Evolutionary conservation across 176 grass and related monocot species (phyloP).

Genomic region (Hordeum marinum): DNA sequence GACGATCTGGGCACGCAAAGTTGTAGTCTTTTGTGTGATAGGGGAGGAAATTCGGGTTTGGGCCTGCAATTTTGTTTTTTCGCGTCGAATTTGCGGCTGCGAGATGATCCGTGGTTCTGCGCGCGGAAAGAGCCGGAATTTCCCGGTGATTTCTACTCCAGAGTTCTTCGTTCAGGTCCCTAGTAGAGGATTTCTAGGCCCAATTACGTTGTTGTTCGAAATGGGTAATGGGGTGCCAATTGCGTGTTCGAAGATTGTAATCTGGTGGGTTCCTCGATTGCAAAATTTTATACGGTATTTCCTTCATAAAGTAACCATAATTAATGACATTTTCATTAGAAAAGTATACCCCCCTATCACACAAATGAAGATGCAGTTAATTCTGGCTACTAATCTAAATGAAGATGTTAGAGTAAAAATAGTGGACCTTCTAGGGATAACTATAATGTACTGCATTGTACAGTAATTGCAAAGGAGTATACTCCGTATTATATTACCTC

Average conservation of each 20-base stretch:
- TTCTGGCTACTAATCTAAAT: no score
- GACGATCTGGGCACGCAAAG: conserved; percentile 17
- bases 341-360: neutral
- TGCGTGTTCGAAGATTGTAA: neutral
- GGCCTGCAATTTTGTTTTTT: neutral
- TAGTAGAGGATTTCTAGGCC: neutral
- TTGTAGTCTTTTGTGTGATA: neutral
- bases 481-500: no score
- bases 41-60: neutral
- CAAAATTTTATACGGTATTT: neutral
- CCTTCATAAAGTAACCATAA: neutral
- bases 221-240: neutral
- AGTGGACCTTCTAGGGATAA: no score
- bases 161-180: neutral
- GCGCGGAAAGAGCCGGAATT: neutral
- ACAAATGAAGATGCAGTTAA: no score
- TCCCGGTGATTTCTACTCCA: conserved; percentile 20
- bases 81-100: neutral
- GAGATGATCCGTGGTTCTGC: neutral
- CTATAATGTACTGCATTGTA: no score
- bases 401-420: no score
- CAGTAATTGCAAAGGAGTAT: no score
- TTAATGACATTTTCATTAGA: neutral
- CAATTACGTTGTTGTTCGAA: neutral
- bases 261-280: neutral